These are phyloP conservation scores for Quercus phellos DNA, from an alignment of 331 rosid genomes.

Conservation along the genomic window DNA sequence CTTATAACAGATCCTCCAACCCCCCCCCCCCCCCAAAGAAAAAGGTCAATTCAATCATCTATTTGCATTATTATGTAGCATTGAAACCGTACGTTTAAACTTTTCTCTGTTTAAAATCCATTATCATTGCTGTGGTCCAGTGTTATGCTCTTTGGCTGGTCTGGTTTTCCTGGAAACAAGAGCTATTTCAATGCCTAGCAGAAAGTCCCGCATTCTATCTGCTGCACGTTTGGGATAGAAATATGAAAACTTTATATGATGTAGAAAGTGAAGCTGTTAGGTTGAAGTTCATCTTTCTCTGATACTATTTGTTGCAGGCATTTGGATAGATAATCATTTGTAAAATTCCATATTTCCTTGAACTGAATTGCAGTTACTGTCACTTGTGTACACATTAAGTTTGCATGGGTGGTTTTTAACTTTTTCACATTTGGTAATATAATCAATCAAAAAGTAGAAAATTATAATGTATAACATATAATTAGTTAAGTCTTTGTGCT, in stretches of 20 bases:
- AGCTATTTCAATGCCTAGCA: background rate
- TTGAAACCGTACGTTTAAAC: background rate
- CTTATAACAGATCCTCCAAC: too few relatives aligned
- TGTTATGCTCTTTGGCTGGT: background rate
- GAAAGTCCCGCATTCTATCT: background rate
- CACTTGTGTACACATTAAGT: background rate
- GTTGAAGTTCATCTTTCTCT: background rate
- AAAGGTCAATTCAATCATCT: background rate
- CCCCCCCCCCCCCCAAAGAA: background rate
- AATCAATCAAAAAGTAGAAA: background rate
- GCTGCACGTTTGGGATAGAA: background rate
- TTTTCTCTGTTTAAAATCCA: background rate
- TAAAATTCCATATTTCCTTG: too few relatives aligned
- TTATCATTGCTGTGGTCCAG: background rate
- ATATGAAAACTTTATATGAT: background rate
- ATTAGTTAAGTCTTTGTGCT: background rate
- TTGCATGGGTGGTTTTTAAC: background rate
- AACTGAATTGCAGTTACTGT: background rate
- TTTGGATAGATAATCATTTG: too few relatives aligned
- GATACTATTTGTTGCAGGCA: too few relatives aligned
- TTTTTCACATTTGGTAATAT: background rate
- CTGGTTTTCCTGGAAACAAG: background rate
- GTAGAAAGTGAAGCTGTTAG: background rate
- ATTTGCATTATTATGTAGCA: background rate
- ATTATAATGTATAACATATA: background rate